phyloP scores from a whole-genome alignment of 352 stramenopile species.

The Pilasporangium apinafurcum region DNA sequence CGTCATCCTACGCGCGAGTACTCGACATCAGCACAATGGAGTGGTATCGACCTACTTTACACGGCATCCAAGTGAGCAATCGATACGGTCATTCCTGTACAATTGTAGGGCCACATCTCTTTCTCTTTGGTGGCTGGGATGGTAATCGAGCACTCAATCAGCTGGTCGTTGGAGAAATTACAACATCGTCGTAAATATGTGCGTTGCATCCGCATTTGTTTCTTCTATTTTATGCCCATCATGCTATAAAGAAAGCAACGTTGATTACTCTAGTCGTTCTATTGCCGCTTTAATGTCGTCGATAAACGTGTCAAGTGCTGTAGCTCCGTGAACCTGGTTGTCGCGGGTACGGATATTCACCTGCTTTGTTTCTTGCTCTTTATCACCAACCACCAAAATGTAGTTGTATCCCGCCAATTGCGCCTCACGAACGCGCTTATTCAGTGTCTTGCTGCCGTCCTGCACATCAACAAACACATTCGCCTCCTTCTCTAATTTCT shows the following conservation, averaged over 20 bases:
- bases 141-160: constrained; percentile 76
- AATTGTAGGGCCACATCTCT: constrained; percentile 58
- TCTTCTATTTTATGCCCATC: constrained; percentile 5
- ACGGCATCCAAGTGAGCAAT: constrained; percentile 44
- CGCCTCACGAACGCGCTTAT: constrained; percentile 77
- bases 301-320: constrained; percentile 45
- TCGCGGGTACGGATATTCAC: constrained; percentile 82
- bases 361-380: constrained; percentile 38
- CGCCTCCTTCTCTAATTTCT: constrained; percentile 29
- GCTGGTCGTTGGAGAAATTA: constrained; percentile 57
- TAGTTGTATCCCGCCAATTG: constrained; percentile 83
- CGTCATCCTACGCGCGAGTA: constrained; percentile 51
- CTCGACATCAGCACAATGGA: constrained; percentile 59
- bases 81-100: constrained; percentile 69
- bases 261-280: constrained; percentile 49
- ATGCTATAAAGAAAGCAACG: no score
- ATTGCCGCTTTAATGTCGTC: constrained; percentile 47
- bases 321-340: constrained; percentile 73
- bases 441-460: constrained; percentile 75
- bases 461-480: constrained; percentile 67
- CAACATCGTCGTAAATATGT: constrained; percentile 1
- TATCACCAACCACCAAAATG: constrained; percentile 77
- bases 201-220: background rate
- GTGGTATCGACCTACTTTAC: constrained; percentile 34
- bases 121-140: constrained; percentile 79